Conservation (phyloP, 2,329 filamentous ascomycete genomes). For the Nannizzia gypsea region DNA sequence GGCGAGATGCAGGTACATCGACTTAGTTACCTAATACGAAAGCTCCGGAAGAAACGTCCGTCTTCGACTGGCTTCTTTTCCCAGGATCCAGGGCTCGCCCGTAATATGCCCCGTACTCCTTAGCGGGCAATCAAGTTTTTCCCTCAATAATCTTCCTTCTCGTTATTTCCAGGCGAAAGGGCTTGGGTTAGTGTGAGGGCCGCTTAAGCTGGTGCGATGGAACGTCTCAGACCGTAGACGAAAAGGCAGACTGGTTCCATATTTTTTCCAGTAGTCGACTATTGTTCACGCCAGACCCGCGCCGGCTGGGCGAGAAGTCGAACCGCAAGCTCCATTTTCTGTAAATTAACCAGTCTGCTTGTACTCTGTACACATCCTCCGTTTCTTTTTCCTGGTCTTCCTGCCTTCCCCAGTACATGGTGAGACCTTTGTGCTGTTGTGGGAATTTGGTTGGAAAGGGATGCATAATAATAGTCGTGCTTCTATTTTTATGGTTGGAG, state of each 20-base stretch:
- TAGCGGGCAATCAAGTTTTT: neutral
- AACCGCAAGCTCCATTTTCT: neutral
- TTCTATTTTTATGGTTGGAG: constrained; percentile 1
- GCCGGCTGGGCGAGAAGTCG: neutral
- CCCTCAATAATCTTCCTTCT: neutral
- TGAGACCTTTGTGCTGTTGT: neutral
- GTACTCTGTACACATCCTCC: too few relatives aligned
- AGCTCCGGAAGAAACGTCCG: neutral
- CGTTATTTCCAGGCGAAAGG: neutral
- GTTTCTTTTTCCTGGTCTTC: neutral
- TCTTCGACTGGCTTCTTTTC: neutral
- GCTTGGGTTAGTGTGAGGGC: neutral
- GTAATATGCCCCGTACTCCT: neutral
- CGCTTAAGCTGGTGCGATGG: neutral
- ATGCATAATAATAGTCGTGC: neutral
- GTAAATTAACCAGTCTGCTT: neutral
- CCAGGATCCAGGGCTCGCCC: neutral
- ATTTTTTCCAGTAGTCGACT: neutral
- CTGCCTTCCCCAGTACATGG: neutral
- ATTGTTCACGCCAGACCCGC: neutral
- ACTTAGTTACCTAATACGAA: neutral
- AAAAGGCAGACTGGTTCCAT: neutral
- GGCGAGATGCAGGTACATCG: neutral
- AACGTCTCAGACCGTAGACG: neutral
- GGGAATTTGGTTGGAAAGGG: neutral